Percentiles rank a stretch among this genome's conserved stretches.
Evolutionary conservation across 495 filamentous ascomycete genomes (phyloP).

Genomic region (Penicillium turbatum): DNA sequence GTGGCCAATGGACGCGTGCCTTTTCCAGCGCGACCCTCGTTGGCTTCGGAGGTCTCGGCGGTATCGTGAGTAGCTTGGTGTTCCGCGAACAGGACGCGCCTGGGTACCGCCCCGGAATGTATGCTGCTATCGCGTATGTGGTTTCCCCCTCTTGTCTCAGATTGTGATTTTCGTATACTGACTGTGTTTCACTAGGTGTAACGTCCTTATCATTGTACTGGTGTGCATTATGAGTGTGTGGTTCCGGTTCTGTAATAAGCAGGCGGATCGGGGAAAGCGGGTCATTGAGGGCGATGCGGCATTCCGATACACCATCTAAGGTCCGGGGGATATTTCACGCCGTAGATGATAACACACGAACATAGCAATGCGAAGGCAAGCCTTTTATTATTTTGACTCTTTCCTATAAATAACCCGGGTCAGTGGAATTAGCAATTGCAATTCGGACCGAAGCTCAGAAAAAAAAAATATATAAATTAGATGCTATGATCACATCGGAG

Average conservation of each 20-base stretch:
- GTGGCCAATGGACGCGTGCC: slow-evolving; percentile 63
- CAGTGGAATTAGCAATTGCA: neutral
- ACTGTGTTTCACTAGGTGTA: slow-evolving; percentile 28
- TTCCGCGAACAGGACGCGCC: slow-evolving; percentile 58
- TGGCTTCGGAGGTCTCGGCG: slow-evolving; percentile 54
- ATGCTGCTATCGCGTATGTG: slow-evolving; percentile 44
- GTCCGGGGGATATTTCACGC: neutral
- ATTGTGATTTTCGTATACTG: slow-evolving; percentile 3
- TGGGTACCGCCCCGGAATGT: slow-evolving; percentile 52
- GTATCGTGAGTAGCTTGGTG: slow-evolving; percentile 53
- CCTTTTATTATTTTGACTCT: neutral
- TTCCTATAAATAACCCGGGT: neutral
- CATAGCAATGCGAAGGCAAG: neutral
- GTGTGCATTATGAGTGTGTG: slow-evolving; percentile 29
- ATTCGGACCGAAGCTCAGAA: neutral
- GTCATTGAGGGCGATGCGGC: slow-evolving; percentile 33
- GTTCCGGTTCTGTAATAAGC: slow-evolving; percentile 34
- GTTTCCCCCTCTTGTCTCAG: neutral
- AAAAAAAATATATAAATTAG: no score
- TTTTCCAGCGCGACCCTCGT: slow-evolving; percentile 54
- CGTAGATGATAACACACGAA: neutral
- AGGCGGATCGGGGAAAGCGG: slow-evolving; percentile 35
- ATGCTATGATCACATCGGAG: neutral
- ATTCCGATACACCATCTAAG: slow-evolving; percentile 40
- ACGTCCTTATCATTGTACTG: slow-evolving; percentile 40